These are phyloP conservation scores for Blastobotrys buckinghamii DNA, from an alignment of 1,139 yeast species.

Conservation along the genomic window DNA sequence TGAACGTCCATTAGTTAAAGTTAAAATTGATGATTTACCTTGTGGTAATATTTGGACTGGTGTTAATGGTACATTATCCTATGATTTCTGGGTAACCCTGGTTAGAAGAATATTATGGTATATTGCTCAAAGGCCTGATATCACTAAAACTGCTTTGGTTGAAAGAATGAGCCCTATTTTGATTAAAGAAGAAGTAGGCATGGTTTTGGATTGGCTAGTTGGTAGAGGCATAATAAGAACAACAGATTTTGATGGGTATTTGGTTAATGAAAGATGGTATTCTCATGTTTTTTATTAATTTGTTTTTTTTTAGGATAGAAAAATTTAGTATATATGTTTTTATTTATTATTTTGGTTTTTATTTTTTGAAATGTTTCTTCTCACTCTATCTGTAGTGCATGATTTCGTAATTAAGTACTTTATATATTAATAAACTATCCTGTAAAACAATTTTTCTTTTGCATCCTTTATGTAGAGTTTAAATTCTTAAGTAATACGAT, in stretches of 20 bases:
- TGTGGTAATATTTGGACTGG: slow-evolving; percentile 73
- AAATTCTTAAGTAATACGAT: too few relatives aligned
- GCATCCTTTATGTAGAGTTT: too few relatives aligned
- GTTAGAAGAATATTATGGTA: slow-evolving; percentile 52
- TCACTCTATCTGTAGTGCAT: too few relatives aligned
- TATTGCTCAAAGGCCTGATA: slow-evolving; percentile 50
- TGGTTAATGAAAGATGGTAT: slow-evolving; percentile 53
- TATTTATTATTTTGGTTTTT: not conserved
- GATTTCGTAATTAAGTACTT: too few relatives aligned
- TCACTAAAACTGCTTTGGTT: slow-evolving; percentile 37
- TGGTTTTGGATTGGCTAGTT: slow-evolving; percentile 54
- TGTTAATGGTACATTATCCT: slow-evolving; percentile 53
- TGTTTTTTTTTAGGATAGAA: not conserved
- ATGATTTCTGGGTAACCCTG: slow-evolving; percentile 52
- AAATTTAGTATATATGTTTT: too few relatives aligned
- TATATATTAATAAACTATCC: too few relatives aligned
- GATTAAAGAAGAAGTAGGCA: slow-evolving; percentile 45
- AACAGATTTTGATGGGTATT: slow-evolving; percentile 44
- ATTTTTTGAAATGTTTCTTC: too few relatives aligned
- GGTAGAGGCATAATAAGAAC: slow-evolving; percentile 38
- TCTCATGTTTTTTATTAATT: slow-evolving; percentile 12
- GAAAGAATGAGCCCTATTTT: slow-evolving; percentile 39
- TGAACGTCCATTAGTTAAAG: slow-evolving; percentile 17
- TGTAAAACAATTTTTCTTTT: too few relatives aligned
- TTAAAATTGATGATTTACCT: slow-evolving; percentile 53